phyloP scores from a whole-genome alignment of 106 monocot genomes.

The Phalaenopsis equestris region DNA sequence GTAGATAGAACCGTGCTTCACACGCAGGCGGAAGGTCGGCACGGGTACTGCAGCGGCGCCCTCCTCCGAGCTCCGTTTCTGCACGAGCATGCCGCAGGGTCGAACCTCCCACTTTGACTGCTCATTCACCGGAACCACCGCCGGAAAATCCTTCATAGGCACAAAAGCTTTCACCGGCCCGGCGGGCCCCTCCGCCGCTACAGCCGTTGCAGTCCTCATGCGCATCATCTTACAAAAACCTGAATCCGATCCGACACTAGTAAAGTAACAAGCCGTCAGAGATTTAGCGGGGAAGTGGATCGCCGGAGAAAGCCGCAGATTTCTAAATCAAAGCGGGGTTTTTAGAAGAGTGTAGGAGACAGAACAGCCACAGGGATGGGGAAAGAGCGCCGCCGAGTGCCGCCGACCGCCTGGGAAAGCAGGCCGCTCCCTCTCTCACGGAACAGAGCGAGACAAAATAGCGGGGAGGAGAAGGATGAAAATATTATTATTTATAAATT shows the following conservation, averaged over 20 bases:
- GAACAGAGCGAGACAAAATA: constrained; percentile 6
- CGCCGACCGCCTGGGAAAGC: constrained; percentile 3
- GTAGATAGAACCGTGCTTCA: constrained; percentile 52
- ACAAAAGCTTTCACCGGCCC: constrained; percentile 7
- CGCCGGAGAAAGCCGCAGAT: not conserved
- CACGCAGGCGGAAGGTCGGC: constrained; percentile 66
- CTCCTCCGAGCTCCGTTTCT: constrained; percentile 45
- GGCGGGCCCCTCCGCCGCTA: not conserved
- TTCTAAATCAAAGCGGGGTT: no score
- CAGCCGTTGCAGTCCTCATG: constrained; percentile 11
- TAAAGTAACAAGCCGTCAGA: not conserved
- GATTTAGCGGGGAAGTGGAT: not conserved
- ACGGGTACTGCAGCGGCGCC: constrained; percentile 17
- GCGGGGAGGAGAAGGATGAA: not conserved
- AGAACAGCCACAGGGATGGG: not conserved
- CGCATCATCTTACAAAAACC: constrained; percentile 21
- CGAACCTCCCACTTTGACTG: constrained; percentile 65
- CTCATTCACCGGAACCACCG: constrained; percentile 16
- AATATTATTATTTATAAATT: not conserved
- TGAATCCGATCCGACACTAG: not conserved
- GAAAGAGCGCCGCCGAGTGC: constrained; percentile 4
- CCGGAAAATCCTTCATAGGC: constrained; percentile 15
- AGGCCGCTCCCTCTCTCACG: not conserved
- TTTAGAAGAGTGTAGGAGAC: no score
- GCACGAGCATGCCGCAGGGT: constrained; percentile 88